phyloP scores from a whole-genome alignment of 75 land plant species.

The Ceratopteris richardii region DNA sequence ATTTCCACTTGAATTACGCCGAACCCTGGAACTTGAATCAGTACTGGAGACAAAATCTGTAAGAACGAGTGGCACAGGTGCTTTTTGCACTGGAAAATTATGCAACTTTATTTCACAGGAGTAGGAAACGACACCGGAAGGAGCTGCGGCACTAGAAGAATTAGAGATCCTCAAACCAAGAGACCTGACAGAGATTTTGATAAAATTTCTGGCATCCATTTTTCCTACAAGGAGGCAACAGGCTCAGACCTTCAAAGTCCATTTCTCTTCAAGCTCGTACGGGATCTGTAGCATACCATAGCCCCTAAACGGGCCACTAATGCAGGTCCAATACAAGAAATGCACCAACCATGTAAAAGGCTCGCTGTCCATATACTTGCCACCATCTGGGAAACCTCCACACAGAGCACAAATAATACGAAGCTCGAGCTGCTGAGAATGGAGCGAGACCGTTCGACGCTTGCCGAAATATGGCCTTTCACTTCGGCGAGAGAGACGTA shows the following conservation, averaged over 20 bases:
- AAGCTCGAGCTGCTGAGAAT: too few relatives aligned
- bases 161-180: constrained; percentile 56
- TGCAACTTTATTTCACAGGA: constrained; percentile 54
- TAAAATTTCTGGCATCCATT: constrained; percentile 85
- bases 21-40: neutral
- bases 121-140: constrained; percentile 56
- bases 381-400: too few relatives aligned
- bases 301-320: too few relatives aligned
- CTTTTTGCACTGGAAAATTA: constrained; percentile 41
- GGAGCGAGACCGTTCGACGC: too few relatives aligned
- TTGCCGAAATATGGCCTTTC: too few relatives aligned
- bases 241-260: neutral
- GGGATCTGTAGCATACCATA: too few relatives aligned
- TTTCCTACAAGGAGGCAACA: neutral
- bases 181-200: constrained; percentile 56
- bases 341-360: too few relatives aligned
- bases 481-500: too few relatives aligned
- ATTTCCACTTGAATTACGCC: too few relatives aligned
- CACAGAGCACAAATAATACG: too few relatives aligned
- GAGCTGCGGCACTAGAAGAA: constrained; percentile 50
- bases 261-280: neutral
- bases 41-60: constrained; percentile 11
- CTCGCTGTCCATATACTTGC: too few relatives aligned
- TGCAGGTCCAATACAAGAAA: too few relatives aligned
- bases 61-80: constrained; percentile 35